Evolutionary conservation across 148 eudicot species (phyloP).

Genomic region (Fagopyrum esculentum): DNA sequence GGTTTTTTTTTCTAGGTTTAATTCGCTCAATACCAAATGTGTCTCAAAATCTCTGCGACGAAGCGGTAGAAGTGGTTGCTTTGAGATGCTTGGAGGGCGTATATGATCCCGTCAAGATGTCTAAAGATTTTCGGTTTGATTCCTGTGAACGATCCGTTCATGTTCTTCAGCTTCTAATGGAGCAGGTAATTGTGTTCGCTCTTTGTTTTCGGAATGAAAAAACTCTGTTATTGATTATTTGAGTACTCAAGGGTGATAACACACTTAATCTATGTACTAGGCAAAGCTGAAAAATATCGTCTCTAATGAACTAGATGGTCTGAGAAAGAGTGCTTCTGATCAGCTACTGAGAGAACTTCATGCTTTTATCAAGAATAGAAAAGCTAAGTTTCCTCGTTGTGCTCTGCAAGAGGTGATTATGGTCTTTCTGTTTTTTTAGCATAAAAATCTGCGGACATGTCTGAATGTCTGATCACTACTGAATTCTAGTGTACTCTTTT

Average conservation of each 20-base stretch:
- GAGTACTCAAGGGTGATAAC: neutral
- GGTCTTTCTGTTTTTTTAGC: neutral
- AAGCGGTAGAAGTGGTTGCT: conserved; percentile 44
- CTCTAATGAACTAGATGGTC: conserved; percentile 5
- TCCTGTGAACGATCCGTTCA: conserved; percentile 41
- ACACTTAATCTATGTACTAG: conserved; percentile 20
- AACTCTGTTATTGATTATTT: neutral
- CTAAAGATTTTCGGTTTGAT: conserved; percentile 22
- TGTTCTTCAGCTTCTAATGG: conserved; percentile 30
- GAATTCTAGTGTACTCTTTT: neutral
- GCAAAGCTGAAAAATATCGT: conserved; percentile 14
- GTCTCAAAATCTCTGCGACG: conserved; percentile 29
- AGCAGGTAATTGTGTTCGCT: neutral
- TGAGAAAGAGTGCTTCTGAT: conserved; percentile 21
- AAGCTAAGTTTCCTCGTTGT: conserved; percentile 31
- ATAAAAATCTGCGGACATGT: neutral
- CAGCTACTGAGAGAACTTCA: conserved; percentile 30
- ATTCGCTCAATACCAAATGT: conserved; percentile 30
- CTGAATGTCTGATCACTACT: neutral
- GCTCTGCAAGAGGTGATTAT: conserved; percentile 44
- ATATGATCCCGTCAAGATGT: conserved; percentile 17
- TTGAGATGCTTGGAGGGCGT: conserved; percentile 54
- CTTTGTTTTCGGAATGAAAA: neutral
- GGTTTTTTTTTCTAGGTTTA: conserved; percentile 32
- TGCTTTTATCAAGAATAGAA: conserved; percentile 38